Percentiles rank a stretch among this genome's conserved stretches.
These are phyloP conservation scores for Ceratocystis albifundus DNA, from an alignment of 2,329 filamentous ascomycete genomes.

Conservation along the genomic window DNA sequence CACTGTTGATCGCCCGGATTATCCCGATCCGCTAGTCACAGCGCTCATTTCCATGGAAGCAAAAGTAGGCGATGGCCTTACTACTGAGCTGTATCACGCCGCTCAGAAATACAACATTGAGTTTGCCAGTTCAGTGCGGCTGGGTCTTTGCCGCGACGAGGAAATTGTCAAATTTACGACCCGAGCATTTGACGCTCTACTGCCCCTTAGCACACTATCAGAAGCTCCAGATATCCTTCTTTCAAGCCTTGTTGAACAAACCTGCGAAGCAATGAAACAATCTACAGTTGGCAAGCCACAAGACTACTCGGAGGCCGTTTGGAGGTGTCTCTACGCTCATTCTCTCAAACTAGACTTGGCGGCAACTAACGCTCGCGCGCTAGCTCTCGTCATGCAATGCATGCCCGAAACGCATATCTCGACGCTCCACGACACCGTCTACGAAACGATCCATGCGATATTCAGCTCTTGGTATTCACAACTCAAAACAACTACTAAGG, in stretches of 20 bases:
- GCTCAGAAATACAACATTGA: conserved; percentile 16
- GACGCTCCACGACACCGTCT: neutral
- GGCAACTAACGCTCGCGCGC: conserved; percentile 11
- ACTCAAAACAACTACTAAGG: neutral
- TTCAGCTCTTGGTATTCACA: neutral
- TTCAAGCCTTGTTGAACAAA: conserved; percentile 10
- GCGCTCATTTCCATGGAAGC: conserved; percentile 10
- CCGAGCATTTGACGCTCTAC: conserved; percentile 14
- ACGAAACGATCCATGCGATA: conserved; percentile 4
- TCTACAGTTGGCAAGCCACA: conserved; percentile 13
- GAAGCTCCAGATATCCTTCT: conserved; percentile 15
- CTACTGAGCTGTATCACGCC: conserved; percentile 8
- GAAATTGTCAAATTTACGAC: conserved; percentile 20
- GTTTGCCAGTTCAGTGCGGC: conserved; percentile 14
- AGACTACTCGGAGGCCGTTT: conserved; percentile 20
- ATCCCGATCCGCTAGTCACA: conserved; percentile 15
- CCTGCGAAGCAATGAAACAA: conserved; percentile 14
- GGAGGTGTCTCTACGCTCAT: conserved; percentile 17
- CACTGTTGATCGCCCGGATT: conserved; percentile 11
- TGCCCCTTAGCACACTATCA: neutral
- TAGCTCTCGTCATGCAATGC: conserved; percentile 15
- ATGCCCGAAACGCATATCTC: conserved; percentile 13
- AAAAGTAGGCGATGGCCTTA: conserved; percentile 6
- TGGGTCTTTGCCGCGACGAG: conserved; percentile 19
- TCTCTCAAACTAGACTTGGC: conserved; percentile 17